Evolutionary conservation across 2,329 filamentous ascomycete species (phyloP).

Genomic region (Penicillium aurantiogriseum): DNA sequence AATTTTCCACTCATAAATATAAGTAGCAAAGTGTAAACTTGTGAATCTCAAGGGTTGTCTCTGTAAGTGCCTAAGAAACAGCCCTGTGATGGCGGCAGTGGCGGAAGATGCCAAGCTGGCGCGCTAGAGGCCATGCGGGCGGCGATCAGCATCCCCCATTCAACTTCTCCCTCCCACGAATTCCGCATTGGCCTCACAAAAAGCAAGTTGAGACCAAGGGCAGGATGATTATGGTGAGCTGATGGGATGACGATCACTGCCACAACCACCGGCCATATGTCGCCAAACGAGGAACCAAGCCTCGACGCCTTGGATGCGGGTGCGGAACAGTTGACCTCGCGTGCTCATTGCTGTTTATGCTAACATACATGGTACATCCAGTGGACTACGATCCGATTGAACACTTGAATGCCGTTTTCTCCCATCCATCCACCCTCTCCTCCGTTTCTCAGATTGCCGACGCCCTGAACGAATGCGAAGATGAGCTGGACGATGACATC

Average conservation of each 20-base stretch:
- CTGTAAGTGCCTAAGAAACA: neutral
- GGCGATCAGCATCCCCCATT: conserved; percentile 10
- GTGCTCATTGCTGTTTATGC: conserved; percentile 6
- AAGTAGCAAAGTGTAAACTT: neutral
- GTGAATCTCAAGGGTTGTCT: neutral
- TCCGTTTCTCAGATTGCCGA: conserved; percentile 73
- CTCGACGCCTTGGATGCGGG: conserved; percentile 48
- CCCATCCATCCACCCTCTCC: conserved; percentile 78
- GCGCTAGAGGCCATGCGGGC: conserved; percentile 14
- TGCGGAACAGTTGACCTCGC: conserved; percentile 24
- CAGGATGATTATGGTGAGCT: conserved; percentile 25
- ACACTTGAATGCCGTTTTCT: conserved; percentile 91
- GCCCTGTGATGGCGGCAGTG: conserved; percentile 5
- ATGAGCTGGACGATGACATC: conserved; percentile 80
- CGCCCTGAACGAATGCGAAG: conserved; percentile 70
- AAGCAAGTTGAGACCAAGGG: conserved; percentile 15
- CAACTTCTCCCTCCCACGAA: conserved; percentile 11
- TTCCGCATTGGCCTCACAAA: conserved; percentile 15
- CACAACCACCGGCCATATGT: conserved; percentile 37
- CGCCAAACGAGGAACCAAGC: conserved; percentile 37
- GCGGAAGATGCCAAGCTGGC: conserved; percentile 20
- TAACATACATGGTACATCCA: conserved; percentile 31
- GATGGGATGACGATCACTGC: conserved; percentile 39
- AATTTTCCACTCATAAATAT: neutral
- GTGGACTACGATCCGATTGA: conserved; percentile 88